phyloP scores from a whole-genome alignment of 2,329 filamentous ascomycete genomes.

The Boeremia exigua region DNA sequence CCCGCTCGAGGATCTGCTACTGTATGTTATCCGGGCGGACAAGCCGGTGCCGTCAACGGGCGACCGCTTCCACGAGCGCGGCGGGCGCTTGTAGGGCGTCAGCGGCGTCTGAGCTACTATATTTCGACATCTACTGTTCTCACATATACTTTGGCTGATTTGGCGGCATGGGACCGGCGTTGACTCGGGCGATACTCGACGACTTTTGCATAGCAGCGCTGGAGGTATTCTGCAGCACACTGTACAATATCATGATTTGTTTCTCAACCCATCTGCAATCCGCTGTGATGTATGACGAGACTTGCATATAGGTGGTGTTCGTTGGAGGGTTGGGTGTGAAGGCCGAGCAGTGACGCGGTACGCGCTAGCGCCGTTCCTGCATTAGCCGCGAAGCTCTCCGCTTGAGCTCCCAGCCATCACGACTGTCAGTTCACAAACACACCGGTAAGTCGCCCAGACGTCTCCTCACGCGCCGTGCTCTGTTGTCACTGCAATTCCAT shows the following conservation, averaged over 20 bases:
- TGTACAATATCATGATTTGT: slow-evolving; percentile 5
- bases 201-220: slow-evolving; percentile 7
- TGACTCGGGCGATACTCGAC: slow-evolving; percentile 8
- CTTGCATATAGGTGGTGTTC: too few relatives aligned
- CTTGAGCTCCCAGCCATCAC: too few relatives aligned
- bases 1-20: slow-evolving; percentile 58
- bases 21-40: slow-evolving; percentile 57
- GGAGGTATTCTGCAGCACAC: slow-evolving; percentile 6
- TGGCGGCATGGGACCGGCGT: slow-evolving; percentile 16
- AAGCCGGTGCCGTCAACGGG: slow-evolving; percentile 63
- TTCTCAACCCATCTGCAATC: not conserved
- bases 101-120: not conserved
- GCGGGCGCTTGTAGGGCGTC: slow-evolving; percentile 35
- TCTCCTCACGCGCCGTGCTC: too few relatives aligned
- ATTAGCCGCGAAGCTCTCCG: too few relatives aligned
- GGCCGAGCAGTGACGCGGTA: too few relatives aligned
- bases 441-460: too few relatives aligned
- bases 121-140: not conserved
- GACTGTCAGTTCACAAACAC: too few relatives aligned
- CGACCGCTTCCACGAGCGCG: slow-evolving; percentile 50
- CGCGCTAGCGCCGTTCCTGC: too few relatives aligned
- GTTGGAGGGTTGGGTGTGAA: too few relatives aligned
- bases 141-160: slow-evolving; percentile 1
- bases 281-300: too few relatives aligned
- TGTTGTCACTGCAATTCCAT: not conserved